Conservation (phyloP, 192 early-diverging fungal species). For the Coemansia sp. region DNA sequence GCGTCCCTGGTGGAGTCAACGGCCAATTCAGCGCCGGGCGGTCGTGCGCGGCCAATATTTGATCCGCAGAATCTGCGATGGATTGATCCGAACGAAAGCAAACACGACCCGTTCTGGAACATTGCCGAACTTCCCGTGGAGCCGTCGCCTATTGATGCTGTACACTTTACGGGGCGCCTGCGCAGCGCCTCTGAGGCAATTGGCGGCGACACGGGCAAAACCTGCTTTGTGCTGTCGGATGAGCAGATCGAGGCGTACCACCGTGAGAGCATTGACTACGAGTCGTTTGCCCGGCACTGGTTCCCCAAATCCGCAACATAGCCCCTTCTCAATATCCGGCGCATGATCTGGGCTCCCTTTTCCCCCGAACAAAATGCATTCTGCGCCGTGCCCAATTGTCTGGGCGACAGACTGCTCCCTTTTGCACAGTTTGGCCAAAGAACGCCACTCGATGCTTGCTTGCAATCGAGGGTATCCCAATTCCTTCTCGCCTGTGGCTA, state of each 20-base stretch:
- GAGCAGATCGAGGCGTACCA: conserved; percentile 48
- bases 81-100: conserved; percentile 43
- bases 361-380: too few relatives aligned
- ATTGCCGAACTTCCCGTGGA: conserved; percentile 46
- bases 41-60: conserved; percentile 40
- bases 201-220: conserved; percentile 22
- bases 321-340: conserved; percentile 8
- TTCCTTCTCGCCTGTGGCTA: too few relatives aligned
- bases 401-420: too few relatives aligned
- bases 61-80: conserved; percentile 52
- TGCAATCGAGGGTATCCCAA: too few relatives aligned
- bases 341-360: background rate
- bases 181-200: conserved; percentile 40
- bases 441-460: too few relatives aligned
- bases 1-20: conserved; percentile 17
- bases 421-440: too few relatives aligned
- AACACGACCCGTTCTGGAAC: conserved; percentile 42
- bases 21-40: conserved; percentile 9
- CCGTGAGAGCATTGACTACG: conserved; percentile 47
- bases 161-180: conserved; percentile 18
- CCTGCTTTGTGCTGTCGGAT: conserved; percentile 41
- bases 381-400: too few relatives aligned
- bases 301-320: conserved; percentile 41
- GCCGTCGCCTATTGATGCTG: conserved; percentile 23
- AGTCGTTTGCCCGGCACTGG: conserved; percentile 49